Percentiles rank a stretch among this genome's conserved stretches.
phyloP scores from a whole-genome alignment of 2,329 filamentous ascomycete genomes.

The Cordyceps fumosorosea region DNA sequence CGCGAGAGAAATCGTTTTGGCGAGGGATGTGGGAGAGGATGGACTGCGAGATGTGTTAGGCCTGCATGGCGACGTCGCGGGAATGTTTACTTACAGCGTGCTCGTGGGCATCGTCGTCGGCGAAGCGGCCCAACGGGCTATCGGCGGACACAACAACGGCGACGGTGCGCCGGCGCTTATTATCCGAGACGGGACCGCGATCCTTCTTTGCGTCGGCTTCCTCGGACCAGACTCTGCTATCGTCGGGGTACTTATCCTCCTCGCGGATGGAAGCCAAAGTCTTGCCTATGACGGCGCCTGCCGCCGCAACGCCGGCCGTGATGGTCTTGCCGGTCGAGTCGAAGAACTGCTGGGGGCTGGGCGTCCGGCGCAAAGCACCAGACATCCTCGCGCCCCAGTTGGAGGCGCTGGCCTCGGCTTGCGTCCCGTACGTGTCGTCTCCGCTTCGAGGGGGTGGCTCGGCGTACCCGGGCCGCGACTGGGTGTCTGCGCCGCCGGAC shows the following conservation, averaged over 20 bases:
- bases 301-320: conserved; percentile 73
- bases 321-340: conserved; percentile 77
- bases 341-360: conserved; percentile 83
- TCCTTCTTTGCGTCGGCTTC: conserved; percentile 67
- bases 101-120: conserved; percentile 59
- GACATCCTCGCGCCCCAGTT: conserved; percentile 74
- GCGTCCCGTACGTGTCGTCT: conserved; percentile 27
- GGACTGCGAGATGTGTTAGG: conserved; percentile 43
- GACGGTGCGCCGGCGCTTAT: conserved; percentile 66
- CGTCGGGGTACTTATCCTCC: conserved; percentile 75
- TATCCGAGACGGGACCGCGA: conserved; percentile 29
- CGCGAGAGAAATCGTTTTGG: conserved; percentile 63
- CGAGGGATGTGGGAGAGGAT: conserved; percentile 84
- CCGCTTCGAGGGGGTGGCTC: background rate
- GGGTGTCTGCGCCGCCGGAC: background rate
- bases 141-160: conserved; percentile 84
- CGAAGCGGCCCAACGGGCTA: conserved; percentile 48
- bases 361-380: conserved; percentile 71
- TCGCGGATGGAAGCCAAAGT: conserved; percentile 78
- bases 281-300: conserved; percentile 74
- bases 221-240: conserved; percentile 88
- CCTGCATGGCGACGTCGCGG: conserved; percentile 8
- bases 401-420: conserved; percentile 28
- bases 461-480: background rate
- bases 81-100: conserved; percentile 62